Conservation (phyloP, 2,329 filamentous ascomycete species). For the Aureobasidium uvarum region DNA sequence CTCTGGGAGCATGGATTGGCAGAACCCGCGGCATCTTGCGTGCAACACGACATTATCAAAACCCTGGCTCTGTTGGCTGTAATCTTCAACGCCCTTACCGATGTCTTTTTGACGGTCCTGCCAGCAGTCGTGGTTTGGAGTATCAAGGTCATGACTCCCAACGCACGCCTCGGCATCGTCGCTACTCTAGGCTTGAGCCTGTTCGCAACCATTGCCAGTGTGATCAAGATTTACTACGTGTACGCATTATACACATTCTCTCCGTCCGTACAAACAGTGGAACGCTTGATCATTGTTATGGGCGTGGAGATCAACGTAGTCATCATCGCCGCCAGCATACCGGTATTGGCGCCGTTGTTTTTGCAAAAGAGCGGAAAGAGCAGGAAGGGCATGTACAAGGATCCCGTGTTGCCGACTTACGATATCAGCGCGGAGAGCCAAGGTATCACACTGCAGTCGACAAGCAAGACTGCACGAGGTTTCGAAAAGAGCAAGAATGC, state of each 20-base stretch:
- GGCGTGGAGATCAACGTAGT: constrained; percentile 18
- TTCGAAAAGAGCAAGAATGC: background rate
- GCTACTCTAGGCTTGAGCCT: constrained; percentile 5
- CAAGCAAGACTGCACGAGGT: background rate
- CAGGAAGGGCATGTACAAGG: constrained; percentile 11
- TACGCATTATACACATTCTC: constrained; percentile 9
- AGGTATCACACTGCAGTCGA: background rate
- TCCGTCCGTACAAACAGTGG: background rate
- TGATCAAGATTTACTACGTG: constrained; percentile 13
- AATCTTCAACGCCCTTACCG: constrained; percentile 9
- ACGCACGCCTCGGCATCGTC: background rate
- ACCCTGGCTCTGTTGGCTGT: background rate
- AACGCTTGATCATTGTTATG: constrained; percentile 8
- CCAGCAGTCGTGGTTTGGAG: constrained; percentile 16
- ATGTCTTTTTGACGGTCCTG: constrained; percentile 8
- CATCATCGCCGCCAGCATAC: constrained; percentile 11
- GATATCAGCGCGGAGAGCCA: background rate
- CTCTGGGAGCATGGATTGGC: background rate
- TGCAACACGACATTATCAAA: background rate
- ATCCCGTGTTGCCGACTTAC: background rate
- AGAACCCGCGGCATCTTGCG: background rate
- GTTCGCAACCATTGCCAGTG: constrained; percentile 13
- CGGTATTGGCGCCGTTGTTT: constrained; percentile 10
- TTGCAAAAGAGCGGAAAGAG: constrained; percentile 1
- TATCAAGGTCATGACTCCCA: constrained; percentile 8